Evolutionary conservation across 2,329 filamentous ascomycete genomes (phyloP).

Genomic region (Alternaria arbusti): DNA sequence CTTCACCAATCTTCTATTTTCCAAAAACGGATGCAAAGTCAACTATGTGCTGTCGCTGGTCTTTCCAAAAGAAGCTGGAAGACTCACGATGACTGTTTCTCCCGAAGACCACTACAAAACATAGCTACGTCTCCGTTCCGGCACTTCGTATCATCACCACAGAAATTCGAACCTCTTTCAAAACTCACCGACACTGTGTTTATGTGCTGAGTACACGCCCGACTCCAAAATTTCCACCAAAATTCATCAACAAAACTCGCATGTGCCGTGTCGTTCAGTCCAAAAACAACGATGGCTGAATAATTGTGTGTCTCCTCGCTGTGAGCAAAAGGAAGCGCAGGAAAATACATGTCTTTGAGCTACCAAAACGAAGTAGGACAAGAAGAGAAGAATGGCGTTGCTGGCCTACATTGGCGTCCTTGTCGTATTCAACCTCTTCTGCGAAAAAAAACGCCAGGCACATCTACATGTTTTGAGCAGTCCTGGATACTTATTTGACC

Average conservation of each 20-base stretch:
- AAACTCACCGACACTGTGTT: not conserved
- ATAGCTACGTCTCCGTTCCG: no score
- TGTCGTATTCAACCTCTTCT: not conserved
- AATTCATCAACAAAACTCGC: rapidly evolving
- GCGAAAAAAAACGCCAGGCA: not conserved
- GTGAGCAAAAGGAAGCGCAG: not conserved
- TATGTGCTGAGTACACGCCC: not conserved
- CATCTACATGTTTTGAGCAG: not conserved
- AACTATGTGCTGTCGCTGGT: no score
- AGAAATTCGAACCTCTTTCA: rapidly evolving
- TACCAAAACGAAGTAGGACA: not conserved
- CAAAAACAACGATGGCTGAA: no score
- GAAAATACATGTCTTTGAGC: not conserved
- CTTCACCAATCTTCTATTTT: no score
- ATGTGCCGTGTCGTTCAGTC: not conserved
- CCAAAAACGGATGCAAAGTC: no score
- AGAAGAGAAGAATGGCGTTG: not conserved
- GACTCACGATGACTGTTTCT: no score
- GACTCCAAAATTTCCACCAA: not conserved
- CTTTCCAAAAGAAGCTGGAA: no score
- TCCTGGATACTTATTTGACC: not conserved
- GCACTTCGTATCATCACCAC: no score
- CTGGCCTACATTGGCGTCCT: not conserved
- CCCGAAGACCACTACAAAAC: no score
- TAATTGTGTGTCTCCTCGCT: not conserved